Evolutionary conservation across 768 basidiomycete species (phyloP), one percentile per base, ranked within the genome.

Genomic region (Flagelloscypha sp.): DNA sequence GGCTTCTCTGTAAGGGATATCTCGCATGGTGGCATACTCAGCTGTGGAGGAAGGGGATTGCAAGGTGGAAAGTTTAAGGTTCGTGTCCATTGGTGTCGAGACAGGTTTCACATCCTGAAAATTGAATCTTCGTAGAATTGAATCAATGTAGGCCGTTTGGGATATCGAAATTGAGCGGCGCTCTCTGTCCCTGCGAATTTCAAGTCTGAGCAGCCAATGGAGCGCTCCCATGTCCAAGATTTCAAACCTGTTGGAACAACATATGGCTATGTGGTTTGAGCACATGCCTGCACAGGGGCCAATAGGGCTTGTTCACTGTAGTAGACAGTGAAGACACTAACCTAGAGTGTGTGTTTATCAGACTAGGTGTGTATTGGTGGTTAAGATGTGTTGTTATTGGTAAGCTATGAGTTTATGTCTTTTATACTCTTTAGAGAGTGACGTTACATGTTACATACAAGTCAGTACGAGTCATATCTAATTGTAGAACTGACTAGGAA

Each of bases 111-210:
- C 24, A 0, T 54, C 40, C 0, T 43, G 35, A 18, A 62, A 49
- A 7, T 47, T 44, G 39, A 59, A 64, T 3, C 43, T 44, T 0
- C n/a, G 6, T 27, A 65, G 35, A 30, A 63, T 49, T 1, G 34
- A 27, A 3, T 57, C 43, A 25, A 65, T 50, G 41, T 64, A 68
- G 0, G 49, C 24, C 7, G 25, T 27, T 37, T 66, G 62, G 8
- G 47, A 52, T 0, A 64, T 28, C 12, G 52, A 40, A 31, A 65
- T 48, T 7, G 52, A 57, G 0, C 41, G 35, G 1, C 35, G 28
- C 10, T 37, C 27, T 2, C 30, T 30, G 28, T 66, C 43, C 5
- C 54, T 27, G 3, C 30, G 33, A 37, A 66, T 44, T 25, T 56
- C 34, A 17, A 65, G 42, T 3, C 62, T 56, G 4, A 65, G 48